These are phyloP conservation scores for Camellia lanceoleosa DNA, from an alignment of 148 eudicot genomes.

Conservation along the genomic window DNA sequence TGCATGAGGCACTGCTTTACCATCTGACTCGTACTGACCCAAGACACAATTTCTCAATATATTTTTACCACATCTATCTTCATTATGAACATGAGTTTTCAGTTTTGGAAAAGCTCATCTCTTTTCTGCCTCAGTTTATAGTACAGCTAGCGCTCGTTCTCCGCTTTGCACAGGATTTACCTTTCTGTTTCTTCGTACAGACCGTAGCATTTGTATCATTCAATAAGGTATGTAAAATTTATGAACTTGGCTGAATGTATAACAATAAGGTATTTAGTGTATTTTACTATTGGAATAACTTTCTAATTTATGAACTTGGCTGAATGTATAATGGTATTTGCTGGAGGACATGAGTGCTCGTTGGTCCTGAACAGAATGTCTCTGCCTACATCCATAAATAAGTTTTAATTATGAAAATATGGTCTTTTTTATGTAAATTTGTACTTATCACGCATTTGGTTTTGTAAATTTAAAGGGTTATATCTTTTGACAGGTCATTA, in stretches of 20 bases:
- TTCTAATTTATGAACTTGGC: background rate
- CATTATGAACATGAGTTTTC: slow-evolving; percentile 63
- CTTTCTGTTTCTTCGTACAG: slow-evolving; percentile 85
- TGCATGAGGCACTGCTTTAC: slow-evolving; percentile 87
- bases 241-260: too few species aligned
- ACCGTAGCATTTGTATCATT: slow-evolving; percentile 96
- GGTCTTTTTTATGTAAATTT: background rate
- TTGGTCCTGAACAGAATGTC: too few species aligned
- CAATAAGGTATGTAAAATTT: slow-evolving; percentile 62
- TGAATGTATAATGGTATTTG: background rate
- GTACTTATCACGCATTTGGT: background rate
- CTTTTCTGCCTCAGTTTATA: slow-evolving; percentile 85
- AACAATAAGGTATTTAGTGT: background rate
- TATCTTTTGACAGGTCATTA: slow-evolving; percentile 64
- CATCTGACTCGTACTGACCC: slow-evolving; percentile 95
- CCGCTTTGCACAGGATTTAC: slow-evolving; percentile 71
- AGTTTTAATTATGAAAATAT: background rate
- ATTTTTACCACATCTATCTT: slow-evolving; percentile 94
- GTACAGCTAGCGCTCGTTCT: slow-evolving; percentile 76
- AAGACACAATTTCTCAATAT: slow-evolving; percentile 91
- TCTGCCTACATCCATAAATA: too few species aligned
- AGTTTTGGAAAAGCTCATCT: slow-evolving; percentile 64
- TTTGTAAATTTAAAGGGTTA: background rate
- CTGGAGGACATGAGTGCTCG: too few species aligned
- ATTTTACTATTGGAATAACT: background rate